These are phyloP conservation scores for Neoboletus magnificus DNA, from an alignment of 768 basidiomycete genomes.

Conservation along the genomic window DNA sequence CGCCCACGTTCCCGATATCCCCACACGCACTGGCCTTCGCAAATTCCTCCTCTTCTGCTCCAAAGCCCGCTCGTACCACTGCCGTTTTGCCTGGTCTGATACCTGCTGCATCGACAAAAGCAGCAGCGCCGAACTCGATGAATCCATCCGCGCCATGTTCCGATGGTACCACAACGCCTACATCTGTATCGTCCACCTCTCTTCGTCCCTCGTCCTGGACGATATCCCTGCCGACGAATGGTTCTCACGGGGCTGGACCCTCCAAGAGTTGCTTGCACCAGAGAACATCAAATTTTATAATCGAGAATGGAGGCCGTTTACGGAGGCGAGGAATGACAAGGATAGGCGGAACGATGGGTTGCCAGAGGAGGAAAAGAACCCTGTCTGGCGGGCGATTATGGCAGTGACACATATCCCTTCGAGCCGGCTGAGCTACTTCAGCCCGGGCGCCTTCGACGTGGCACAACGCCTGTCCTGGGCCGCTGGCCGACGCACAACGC, in stretches of 20 bases:
- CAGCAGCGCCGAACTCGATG: slow-evolving; percentile 24
- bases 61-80: slow-evolving; percentile 5
- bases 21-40: slow-evolving; percentile 1
- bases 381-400: background rate
- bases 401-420: background rate
- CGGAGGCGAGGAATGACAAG: slow-evolving; percentile 6
- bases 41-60: slow-evolving; percentile 12
- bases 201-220: background rate
- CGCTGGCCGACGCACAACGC: slow-evolving; percentile 20
- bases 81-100: slow-evolving; percentile 19
- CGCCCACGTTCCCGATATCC: background rate
- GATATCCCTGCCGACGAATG: slow-evolving; percentile 13
- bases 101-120: slow-evolving; percentile 24
- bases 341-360: background rate
- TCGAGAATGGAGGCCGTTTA: slow-evolving; percentile 1
- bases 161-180: slow-evolving; percentile 22
- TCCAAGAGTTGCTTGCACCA: slow-evolving; percentile 20
- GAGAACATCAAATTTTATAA: slow-evolving; percentile 17
- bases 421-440: background rate
- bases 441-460: slow-evolving; percentile 3
- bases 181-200: slow-evolving; percentile 20
- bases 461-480: slow-evolving; percentile 16
- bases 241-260: slow-evolving; percentile 20
- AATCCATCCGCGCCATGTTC: slow-evolving; percentile 28
- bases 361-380: background rate